Base-by-base conservation (phyloP, 2,329 filamentous ascomycete species). In the Aureobasidium sp. region DNA sequence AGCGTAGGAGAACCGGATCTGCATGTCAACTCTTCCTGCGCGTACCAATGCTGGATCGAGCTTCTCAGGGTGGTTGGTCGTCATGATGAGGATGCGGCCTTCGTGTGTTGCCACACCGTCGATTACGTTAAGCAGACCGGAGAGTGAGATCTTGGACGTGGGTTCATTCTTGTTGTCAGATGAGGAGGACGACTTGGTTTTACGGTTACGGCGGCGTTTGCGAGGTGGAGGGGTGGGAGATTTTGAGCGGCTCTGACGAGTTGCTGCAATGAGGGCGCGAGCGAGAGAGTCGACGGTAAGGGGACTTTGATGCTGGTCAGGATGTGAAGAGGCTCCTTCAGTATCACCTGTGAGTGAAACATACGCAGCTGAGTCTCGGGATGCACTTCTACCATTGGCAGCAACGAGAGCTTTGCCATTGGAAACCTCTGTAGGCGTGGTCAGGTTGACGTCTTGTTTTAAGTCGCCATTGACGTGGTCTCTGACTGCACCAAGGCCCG, bases 31-130 rank as follows among this genome's bases (percentile, higher is more conserved):
- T 1, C 88, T 80, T 1, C 89, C 88, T 0, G 89, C 88, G 0
- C 89, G 81, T 55, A 92, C 86, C 6, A 94, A 80, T 0, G 88
- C 89, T 50, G 86, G 81, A 69, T 92, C 89, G 0, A 93, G 81
- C 5, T 81, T 79, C 68, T 92, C 85, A 2, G 87, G 86, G 61
- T 84, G 82, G 73, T 93, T 93, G 37, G 88, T 91, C 0, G 89
- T 92, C 87, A 92, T 91, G 75, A 93, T 86, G 20, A 93, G 81
- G 13, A 93, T 83, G 50, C 88, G 83, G 29, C 89, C 89, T 75
- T 93, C 89, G 68, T 90, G 88, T 3, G 86, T 88, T 1, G 87
- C 88, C 1, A 92, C 89, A 61, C 90, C 89, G 69, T 95, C 90
- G 44, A 95, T 90, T 63, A 88, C 87, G 73, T 95, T 95, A 57